Evolutionary conservation across 176 grass and related monocot species (phyloP).

Genomic region (barley (Hordeum vulgare)): DNA sequence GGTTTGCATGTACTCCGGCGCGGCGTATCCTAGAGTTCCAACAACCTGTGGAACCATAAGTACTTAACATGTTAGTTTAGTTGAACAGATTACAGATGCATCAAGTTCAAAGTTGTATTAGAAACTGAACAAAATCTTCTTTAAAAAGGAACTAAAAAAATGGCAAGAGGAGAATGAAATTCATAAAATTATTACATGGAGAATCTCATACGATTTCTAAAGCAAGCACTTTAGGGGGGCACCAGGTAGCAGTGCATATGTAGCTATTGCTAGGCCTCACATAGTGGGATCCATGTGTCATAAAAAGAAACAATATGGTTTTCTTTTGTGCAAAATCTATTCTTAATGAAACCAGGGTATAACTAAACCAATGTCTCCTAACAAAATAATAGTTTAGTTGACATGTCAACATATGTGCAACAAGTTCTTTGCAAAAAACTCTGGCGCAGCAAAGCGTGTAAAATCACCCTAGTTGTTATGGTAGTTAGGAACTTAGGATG

Average conservation of each 20-base stretch:
- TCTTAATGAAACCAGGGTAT: neutral
- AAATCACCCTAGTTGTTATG: neutral
- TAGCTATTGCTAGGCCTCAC: neutral
- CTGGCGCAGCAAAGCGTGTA: neutral
- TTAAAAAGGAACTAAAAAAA: neutral
- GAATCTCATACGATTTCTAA: neutral
- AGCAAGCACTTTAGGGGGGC: neutral
- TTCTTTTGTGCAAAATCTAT: neutral
- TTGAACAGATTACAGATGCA: neutral
- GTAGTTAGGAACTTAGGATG: neutral
- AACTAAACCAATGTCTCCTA: neutral
- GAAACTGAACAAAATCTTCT: neutral
- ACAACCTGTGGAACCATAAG: constrained; percentile 48
- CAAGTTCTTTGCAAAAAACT: neutral
- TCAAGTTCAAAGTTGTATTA: neutral
- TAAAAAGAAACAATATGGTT: neutral
- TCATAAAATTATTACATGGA: neutral
- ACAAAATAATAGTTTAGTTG: neutral
- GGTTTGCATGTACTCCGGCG: constrained; percentile 89
- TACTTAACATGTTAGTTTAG: constrained; percentile 1
- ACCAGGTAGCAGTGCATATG: neutral
- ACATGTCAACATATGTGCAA: neutral
- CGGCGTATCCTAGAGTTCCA: constrained; percentile 86
- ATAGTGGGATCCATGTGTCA: neutral
- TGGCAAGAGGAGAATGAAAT: neutral